Conservation (phyloP, 805 yeast species). For the Barnettozyma siamensis region DNA sequence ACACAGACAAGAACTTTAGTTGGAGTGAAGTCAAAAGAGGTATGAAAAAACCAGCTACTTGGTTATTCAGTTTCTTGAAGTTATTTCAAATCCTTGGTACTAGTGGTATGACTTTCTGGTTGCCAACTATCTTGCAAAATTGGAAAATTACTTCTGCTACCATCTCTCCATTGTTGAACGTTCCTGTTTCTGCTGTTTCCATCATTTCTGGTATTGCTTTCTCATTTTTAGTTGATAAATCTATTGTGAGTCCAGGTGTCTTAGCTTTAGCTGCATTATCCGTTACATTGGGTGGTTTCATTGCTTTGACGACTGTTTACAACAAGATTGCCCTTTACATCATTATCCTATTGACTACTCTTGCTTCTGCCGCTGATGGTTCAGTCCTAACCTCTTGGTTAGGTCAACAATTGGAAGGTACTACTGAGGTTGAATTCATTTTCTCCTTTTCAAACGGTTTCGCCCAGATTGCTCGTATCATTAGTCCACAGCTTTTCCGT, state of each 20-base stretch:
- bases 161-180: constrained; percentile 13
- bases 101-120: constrained; percentile 14
- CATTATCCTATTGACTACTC: constrained; percentile 9
- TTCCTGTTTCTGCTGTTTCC: constrained; percentile 15
- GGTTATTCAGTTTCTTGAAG: constrained; percentile 9
- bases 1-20: constrained; percentile 4
- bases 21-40: background rate
- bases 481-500: constrained; percentile 14
- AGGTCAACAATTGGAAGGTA: constrained; percentile 6
- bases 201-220: constrained; percentile 12
- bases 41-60: constrained; percentile 7
- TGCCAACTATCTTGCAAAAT: constrained; percentile 14
- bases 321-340: constrained; percentile 5
- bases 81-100: constrained; percentile 14
- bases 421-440: constrained; percentile 9
- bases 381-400: constrained; percentile 11
- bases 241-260: constrained; percentile 4
- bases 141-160: constrained; percentile 12
- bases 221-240: constrained; percentile 14
- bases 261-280: background rate
- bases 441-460: constrained; percentile 8
- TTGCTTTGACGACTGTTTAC: constrained; percentile 6
- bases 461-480: constrained; percentile 11
- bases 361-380: constrained; percentile 10
- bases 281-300: constrained; percentile 1